phyloP scores from a whole-genome alignment of 495 filamentous ascomycete genomes.

The Xanthoparmelia taractica region DNA sequence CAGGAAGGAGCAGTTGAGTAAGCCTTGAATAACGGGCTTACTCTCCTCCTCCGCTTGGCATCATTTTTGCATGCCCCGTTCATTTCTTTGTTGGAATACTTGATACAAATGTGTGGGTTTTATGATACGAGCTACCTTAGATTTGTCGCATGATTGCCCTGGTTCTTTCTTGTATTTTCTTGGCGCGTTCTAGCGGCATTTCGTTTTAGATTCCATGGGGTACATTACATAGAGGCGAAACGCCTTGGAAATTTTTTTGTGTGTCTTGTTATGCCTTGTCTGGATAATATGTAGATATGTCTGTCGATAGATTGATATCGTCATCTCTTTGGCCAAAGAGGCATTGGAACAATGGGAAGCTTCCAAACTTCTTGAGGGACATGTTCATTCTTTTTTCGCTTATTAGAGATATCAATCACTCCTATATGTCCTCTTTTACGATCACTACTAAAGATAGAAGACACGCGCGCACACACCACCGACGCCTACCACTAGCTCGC shows the following conservation, averaged over 20 bases:
- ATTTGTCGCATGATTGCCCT: no score
- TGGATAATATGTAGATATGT: background rate
- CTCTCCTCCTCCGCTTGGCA: background rate
- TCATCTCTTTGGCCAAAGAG: background rate
- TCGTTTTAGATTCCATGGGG: background rate
- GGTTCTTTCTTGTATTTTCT: background rate
- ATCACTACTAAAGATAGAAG: no score
- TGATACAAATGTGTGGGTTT: background rate
- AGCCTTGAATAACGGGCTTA: conserved; percentile 39
- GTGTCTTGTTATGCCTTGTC: background rate
- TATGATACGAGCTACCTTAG: background rate
- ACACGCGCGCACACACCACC: no score
- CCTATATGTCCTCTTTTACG: no score
- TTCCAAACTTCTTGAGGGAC: no score
- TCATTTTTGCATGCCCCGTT: background rate
- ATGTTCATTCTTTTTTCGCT: no score
- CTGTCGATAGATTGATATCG: background rate
- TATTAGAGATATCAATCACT: no score
- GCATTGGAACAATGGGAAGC: background rate
- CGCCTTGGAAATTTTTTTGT: no score
- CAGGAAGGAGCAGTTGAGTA: conserved; percentile 55
- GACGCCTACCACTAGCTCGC: no score
- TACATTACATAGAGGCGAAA: background rate
- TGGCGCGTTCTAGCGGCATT: conserved; percentile 3
- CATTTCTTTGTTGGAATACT: background rate